phyloP scores from a whole-genome alignment of 2,329 filamentous ascomycete species.

The Xylariaceae sp. region DNA sequence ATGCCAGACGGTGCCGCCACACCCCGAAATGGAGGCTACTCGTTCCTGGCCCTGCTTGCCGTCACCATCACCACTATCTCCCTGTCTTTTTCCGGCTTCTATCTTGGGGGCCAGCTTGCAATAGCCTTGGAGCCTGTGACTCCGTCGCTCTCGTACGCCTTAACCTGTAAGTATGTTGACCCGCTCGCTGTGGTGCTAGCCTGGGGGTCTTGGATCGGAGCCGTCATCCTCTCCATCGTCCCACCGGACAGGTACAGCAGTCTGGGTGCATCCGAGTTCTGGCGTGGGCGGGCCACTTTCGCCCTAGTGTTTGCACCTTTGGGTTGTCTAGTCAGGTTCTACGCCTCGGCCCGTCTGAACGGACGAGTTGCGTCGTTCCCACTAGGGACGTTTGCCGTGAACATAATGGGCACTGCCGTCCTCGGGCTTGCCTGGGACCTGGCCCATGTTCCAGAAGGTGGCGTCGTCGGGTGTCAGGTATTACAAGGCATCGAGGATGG shows the following conservation, averaged over 20 bases:
- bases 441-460: constrained; percentile 67
- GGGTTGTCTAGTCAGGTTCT: constrained; percentile 79
- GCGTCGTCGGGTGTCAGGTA: constrained; percentile 69
- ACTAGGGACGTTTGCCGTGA: constrained; percentile 84
- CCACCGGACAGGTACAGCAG: constrained; percentile 64
- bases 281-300: constrained; percentile 79
- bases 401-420: constrained; percentile 77
- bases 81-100: constrained; percentile 72
- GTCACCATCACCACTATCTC: constrained; percentile 76
- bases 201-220: constrained; percentile 78
- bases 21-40: constrained; percentile 74
- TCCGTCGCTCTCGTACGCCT: constrained; percentile 64
- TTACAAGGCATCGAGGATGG: constrained; percentile 72
- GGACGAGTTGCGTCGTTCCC: constrained; percentile 72
- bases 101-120: constrained; percentile 78
- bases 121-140: constrained; percentile 62
- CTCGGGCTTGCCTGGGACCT: constrained; percentile 81
- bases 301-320: constrained; percentile 82
- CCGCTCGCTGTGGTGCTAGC: constrained; percentile 68
- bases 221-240: constrained; percentile 73
- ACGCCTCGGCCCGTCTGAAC: constrained; percentile 75
- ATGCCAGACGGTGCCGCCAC: constrained; percentile 52
- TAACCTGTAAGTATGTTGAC: constrained; percentile 69
- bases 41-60: constrained; percentile 80
- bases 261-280: constrained; percentile 56